phyloP scores from a whole-genome alignment of 345 rosid genomes.

The Gossypium arboreum region DNA sequence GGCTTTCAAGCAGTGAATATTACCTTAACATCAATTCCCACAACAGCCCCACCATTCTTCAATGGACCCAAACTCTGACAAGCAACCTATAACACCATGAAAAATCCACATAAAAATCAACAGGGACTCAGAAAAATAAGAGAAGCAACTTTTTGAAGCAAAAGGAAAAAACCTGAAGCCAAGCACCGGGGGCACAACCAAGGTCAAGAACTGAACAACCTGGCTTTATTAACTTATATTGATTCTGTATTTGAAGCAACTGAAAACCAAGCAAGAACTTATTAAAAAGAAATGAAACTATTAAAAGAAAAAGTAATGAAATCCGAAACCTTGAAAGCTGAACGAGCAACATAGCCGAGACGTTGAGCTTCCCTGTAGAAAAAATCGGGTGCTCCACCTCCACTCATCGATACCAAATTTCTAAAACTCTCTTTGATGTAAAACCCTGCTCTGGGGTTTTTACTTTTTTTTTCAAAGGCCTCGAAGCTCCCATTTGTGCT shows the following conservation, averaged over 20 bases:
- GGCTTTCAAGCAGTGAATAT: constrained; percentile 11
- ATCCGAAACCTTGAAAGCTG: constrained; percentile 80
- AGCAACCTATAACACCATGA: constrained; percentile 56
- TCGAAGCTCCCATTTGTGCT: no score
- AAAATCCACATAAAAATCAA: constrained; percentile 3
- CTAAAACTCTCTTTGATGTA: background rate
- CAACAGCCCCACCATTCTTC: constrained; percentile 72
- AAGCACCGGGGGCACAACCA: constrained; percentile 98
- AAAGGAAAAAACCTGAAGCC: constrained; percentile 71
- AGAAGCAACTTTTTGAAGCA: background rate
- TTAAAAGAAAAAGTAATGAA: background rate
- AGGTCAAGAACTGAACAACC: constrained; percentile 93
- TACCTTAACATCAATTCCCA: constrained; percentile 95
- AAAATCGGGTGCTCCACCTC: constrained; percentile 85
- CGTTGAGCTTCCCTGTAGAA: constrained; percentile 96
- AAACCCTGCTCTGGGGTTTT: background rate
- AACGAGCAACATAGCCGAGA: constrained; percentile 94
- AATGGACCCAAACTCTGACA: constrained; percentile 87
- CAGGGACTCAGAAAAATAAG: background rate
- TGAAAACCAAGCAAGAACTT: constrained; percentile 25
- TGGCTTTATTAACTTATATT: constrained; percentile 67
- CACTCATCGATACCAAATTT: constrained; percentile 46
- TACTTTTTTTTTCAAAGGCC: no score
- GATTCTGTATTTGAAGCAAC: constrained; percentile 91
- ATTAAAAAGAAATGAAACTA: background rate